Conservation (phyloP, 805 yeast species). For the Lipomyces chichibuensis region DNA sequence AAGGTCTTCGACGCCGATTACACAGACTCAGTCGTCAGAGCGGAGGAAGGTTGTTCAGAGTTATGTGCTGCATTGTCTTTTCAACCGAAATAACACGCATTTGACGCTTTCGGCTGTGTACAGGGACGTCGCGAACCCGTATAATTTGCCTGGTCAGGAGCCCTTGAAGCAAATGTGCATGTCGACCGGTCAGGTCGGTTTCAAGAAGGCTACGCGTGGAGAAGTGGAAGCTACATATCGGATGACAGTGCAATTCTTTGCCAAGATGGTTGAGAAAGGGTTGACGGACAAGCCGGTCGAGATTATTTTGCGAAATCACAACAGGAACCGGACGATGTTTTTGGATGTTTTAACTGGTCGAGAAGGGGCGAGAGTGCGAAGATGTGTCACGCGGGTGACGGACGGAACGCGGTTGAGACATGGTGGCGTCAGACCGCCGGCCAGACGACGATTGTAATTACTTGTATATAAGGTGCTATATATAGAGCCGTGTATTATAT, state of each 20-base stretch:
- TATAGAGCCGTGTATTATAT: neutral
- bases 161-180: slow-evolving; percentile 62
- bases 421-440: slow-evolving; percentile 90
- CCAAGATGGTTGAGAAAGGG: slow-evolving; percentile 65
- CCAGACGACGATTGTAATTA: slow-evolving; percentile 44
- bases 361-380: slow-evolving; percentile 75
- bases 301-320: slow-evolving; percentile 76
- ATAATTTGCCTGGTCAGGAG: slow-evolving; percentile 70
- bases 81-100: slow-evolving; percentile 81
- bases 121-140: slow-evolving; percentile 70
- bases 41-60: slow-evolving; percentile 49
- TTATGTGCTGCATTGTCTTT: slow-evolving; percentile 74
- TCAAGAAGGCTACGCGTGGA: slow-evolving; percentile 84
- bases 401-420: slow-evolving; percentile 83
- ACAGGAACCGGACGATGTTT: slow-evolving; percentile 89
- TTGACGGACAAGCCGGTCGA: slow-evolving; percentile 65
- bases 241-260: slow-evolving; percentile 72
- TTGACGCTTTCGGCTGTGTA: slow-evolving; percentile 67
- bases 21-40: slow-evolving; percentile 10
- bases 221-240: slow-evolving; percentile 94
- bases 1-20: neutral
- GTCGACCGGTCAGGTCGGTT: slow-evolving; percentile 85
- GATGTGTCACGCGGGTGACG: slow-evolving; percentile 67
- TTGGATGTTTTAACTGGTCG: slow-evolving; percentile 81
- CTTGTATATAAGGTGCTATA: slow-evolving; percentile 3